phyloP scores from a whole-genome alignment of 306 rosid species.

The Inga laurina region DNA sequence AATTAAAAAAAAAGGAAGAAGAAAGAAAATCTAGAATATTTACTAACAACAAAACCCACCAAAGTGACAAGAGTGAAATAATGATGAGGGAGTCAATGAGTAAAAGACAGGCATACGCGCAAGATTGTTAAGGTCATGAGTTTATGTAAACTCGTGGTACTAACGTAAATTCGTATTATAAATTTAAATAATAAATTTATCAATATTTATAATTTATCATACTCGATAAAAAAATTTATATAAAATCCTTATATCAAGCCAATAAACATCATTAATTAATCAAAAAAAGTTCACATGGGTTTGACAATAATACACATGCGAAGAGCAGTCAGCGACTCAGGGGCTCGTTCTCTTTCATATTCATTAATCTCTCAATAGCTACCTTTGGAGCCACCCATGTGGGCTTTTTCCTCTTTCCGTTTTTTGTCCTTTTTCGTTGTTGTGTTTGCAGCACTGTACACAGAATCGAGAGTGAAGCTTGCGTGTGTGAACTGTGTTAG shows the following conservation, averaged over 20 bases:
- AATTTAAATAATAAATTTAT: background rate
- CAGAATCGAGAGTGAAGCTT: constrained; percentile 72
- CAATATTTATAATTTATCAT: too few species aligned
- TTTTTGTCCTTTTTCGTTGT: background rate
- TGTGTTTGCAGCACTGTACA: constrained; percentile 41
- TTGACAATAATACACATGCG: too few species aligned
- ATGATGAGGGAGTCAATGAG: background rate
- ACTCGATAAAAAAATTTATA: too few species aligned
- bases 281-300: too few species aligned
- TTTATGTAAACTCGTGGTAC: too few species aligned
- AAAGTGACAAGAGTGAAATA: background rate
- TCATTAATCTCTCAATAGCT: background rate
- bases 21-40: background rate
- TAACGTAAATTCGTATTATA: background rate
- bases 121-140: background rate
- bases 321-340: background rate
- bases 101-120: background rate
- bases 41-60: background rate
- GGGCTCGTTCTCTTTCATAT: background rate
- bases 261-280: too few species aligned
- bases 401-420: background rate
- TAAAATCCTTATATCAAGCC: too few species aligned
- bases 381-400: too few species aligned
- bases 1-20: too few species aligned
- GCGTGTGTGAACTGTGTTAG: constrained; percentile 93